phyloP scores from a whole-genome alignment of 2,329 filamentous ascomycete species.

The Metarhizium sp. region DNA sequence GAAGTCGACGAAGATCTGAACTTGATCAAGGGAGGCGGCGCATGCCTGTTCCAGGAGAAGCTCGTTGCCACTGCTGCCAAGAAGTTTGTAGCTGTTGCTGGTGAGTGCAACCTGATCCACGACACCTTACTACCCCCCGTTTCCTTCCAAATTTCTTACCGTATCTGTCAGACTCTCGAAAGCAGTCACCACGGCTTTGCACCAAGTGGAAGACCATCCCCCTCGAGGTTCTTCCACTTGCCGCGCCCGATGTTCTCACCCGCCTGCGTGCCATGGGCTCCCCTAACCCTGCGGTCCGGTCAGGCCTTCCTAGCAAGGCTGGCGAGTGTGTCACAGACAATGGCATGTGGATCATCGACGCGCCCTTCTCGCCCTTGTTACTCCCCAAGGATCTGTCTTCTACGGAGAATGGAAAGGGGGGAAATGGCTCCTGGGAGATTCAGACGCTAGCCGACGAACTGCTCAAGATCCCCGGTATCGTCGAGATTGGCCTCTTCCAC shows the following conservation, averaged over 20 bases:
- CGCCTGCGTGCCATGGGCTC: slow-evolving; percentile 68
- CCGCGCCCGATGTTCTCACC: slow-evolving; percentile 65
- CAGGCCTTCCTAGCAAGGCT: slow-evolving; percentile 66
- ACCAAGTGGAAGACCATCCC: slow-evolving; percentile 77
- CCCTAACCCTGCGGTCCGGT: slow-evolving; percentile 58
- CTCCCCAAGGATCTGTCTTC: slow-evolving; percentile 43
- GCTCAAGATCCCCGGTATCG: slow-evolving; percentile 73
- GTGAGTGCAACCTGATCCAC: slow-evolving; percentile 33
- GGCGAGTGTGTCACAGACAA: slow-evolving; percentile 60
- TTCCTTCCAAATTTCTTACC: too few relatives aligned
- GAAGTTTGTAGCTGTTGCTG: slow-evolving; percentile 81
- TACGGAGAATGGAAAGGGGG: slow-evolving; percentile 41
- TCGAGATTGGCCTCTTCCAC: slow-evolving; percentile 87
- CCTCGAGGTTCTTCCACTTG: slow-evolving; percentile 85
- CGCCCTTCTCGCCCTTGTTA: slow-evolving; percentile 70
- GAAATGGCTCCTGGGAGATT: slow-evolving; percentile 66
- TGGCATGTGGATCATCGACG: slow-evolving; percentile 76
- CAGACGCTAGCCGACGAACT: slow-evolving; percentile 63
- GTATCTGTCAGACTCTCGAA: slow-evolving; percentile 63
- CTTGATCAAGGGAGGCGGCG: slow-evolving; percentile 94
- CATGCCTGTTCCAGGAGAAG: slow-evolving; percentile 98
- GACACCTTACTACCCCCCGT: neutral
- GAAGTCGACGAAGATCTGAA: slow-evolving; percentile 93
- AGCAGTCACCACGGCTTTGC: slow-evolving; percentile 68
- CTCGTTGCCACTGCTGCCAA: slow-evolving; percentile 76